Evolutionary conservation across 441 rosid genomes (phyloP).

Genomic region (Melianthus villosus): DNA sequence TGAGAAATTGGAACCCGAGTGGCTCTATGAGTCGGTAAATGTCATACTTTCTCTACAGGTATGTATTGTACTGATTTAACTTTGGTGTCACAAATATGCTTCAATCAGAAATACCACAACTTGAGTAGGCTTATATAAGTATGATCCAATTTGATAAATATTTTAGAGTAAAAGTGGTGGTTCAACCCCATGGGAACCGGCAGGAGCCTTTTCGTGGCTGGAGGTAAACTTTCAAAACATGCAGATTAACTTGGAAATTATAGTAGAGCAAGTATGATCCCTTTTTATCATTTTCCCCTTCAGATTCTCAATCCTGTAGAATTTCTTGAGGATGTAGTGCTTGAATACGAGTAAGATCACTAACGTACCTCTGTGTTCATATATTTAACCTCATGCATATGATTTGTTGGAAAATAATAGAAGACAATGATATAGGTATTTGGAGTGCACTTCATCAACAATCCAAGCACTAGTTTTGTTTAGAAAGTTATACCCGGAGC

Average conservation of each 20-base stretch:
- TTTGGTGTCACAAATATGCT: not conserved
- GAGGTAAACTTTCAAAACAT: slow-evolving; percentile 62
- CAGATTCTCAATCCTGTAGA: slow-evolving; percentile 16
- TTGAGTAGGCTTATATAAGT: not conserved
- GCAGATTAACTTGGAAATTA: too few relatives aligned
- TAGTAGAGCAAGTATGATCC: too few relatives aligned
- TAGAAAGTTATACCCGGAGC: slow-evolving; percentile 13
- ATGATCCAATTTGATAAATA: not conserved
- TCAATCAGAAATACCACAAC: not conserved
- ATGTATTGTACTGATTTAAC: slow-evolving; percentile 3
- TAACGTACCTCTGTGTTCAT: not conserved
- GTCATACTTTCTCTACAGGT: slow-evolving; percentile 86
- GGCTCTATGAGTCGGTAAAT: slow-evolving; percentile 67
- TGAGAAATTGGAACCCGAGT: slow-evolving; percentile 40
- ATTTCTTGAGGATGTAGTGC: slow-evolving; percentile 15
- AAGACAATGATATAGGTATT: too few relatives aligned
- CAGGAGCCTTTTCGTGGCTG: slow-evolving; percentile 86
- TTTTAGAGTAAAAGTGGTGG: slow-evolving; percentile 74
- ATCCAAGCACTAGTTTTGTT: slow-evolving; percentile 14
- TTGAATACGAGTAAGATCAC: slow-evolving; percentile 15
- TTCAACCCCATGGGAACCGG: slow-evolving; percentile 60
- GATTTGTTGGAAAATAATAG: too few relatives aligned
- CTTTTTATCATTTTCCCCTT: too few relatives aligned
- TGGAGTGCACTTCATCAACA: slow-evolving; percentile 15
- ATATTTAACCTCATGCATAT: too few relatives aligned